Base-by-base conservation (phyloP, 2,329 filamentous ascomycete species). In the Coniochaeta sp. region DNA sequence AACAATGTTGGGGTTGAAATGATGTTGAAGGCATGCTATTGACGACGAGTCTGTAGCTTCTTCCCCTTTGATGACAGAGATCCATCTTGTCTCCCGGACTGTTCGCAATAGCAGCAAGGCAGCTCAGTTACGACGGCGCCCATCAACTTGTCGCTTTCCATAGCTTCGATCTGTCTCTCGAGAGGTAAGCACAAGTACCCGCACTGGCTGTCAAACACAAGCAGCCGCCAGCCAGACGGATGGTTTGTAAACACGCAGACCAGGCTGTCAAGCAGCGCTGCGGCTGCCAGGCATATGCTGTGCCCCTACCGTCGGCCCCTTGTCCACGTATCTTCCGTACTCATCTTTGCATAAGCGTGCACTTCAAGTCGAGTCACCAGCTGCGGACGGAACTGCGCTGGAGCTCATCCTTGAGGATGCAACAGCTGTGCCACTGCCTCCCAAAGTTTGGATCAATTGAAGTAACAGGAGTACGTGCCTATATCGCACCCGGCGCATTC, bases 401-500 rank as follows among this genome's bases (percentile, higher is more conserved):
- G 17, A 40, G 38, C n/a, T n/a, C 38, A 40, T 5, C n/a, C 38
- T n/a, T n/a, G n/a, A n/a, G n/a, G n/a, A n/a, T n/a, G n/a, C n/a
- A n/a, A n/a, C n/a, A n/a, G n/a, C n/a, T n/a, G n/a, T n/a, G n/a
- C n/a, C n/a, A n/a, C 38, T n/a, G 38, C 34, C 34, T 36, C 34
- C 14, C 8, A 36, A 14, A 3, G 3, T 36, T 14, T n/a, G n/a
- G n/a, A n/a, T 34, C 32, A 12, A 6, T 34, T 34, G 6, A 34
- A 34, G 32, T 34, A 12, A 40, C 32, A 6, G 26, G 47, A 54
- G 32, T 26, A 58, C 17, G 47, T 58, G 40, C 47, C 56, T 47
- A 57, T 55, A 62, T 60, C 55, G n/a, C 47, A 55, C 44, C 61
- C 67, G 65, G 67, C 58, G 62, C 60, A 67, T 69, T 68, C 65